These are phyloP conservation scores for Cladophialophora immunda DNA, from an alignment of 2,329 filamentous ascomycete genomes.

Conservation along the genomic window DNA sequence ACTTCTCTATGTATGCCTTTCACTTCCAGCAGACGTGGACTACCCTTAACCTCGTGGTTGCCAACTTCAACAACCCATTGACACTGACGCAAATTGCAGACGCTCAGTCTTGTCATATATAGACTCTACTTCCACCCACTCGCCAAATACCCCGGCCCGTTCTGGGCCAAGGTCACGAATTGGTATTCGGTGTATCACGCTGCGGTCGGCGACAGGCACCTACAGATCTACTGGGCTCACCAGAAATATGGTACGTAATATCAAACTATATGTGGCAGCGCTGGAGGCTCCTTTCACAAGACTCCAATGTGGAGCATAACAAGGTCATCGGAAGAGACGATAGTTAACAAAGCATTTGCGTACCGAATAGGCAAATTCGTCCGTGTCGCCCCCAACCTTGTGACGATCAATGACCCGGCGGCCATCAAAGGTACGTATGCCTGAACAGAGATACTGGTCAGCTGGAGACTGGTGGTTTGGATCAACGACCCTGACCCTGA, in stretches of 20 bases:
- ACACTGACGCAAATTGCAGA: neutral
- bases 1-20: neutral
- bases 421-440: constrained; percentile 55
- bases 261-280: neutral
- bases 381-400: constrained; percentile 69
- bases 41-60: neutral
- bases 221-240: neutral
- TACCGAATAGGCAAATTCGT: constrained; percentile 55
- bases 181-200: constrained; percentile 12
- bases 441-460: neutral
- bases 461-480: neutral
- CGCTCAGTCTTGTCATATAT: neutral
- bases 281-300: neutral
- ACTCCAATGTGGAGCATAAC: neutral
- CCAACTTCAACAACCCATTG: neutral
- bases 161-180: constrained; percentile 19
- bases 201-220: neutral
- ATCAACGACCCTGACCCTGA: neutral
- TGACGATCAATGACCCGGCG: constrained; percentile 72
- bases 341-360: neutral
- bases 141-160: constrained; percentile 20
- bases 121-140: constrained; percentile 8
- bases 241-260: neutral
- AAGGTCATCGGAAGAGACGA: neutral
- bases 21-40: neutral